Conservation (phyloP, 106 monocot genomes). For the Dendrobium huoshanense region DNA sequence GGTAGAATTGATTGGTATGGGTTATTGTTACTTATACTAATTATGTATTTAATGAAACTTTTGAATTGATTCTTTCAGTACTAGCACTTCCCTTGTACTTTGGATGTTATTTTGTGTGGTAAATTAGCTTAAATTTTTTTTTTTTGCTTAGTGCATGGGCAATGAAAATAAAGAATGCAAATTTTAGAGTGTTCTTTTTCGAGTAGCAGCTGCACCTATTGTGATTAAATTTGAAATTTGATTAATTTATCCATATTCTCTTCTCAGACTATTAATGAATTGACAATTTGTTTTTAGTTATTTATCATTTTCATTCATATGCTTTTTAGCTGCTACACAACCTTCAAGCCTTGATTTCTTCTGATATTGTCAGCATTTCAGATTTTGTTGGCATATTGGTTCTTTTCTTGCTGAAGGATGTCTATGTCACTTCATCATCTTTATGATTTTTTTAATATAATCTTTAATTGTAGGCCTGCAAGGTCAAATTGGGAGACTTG, state of each 20-base stretch:
- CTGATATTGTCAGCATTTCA: background rate
- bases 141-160: background rate
- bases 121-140: background rate
- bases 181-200: background rate
- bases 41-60: background rate
- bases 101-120: background rate
- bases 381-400: background rate
- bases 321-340: background rate
- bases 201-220: background rate
- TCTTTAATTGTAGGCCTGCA: conserved; percentile 46
- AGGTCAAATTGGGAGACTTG: conserved; percentile 70
- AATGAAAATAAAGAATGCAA: background rate
- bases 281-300: background rate
- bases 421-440: background rate
- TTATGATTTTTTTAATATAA: background rate
- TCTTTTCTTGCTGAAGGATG: background rate
- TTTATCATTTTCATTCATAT: background rate
- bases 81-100: background rate
- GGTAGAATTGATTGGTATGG: background rate
- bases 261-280: background rate
- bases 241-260: background rate
- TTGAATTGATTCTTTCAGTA: background rate
- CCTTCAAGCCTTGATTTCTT: background rate
- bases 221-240: background rate
- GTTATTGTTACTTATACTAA: background rate